Evolutionary conservation across 495 filamentous ascomycete genomes (phyloP).

Genomic region (Aspergillus steynii): DNA sequence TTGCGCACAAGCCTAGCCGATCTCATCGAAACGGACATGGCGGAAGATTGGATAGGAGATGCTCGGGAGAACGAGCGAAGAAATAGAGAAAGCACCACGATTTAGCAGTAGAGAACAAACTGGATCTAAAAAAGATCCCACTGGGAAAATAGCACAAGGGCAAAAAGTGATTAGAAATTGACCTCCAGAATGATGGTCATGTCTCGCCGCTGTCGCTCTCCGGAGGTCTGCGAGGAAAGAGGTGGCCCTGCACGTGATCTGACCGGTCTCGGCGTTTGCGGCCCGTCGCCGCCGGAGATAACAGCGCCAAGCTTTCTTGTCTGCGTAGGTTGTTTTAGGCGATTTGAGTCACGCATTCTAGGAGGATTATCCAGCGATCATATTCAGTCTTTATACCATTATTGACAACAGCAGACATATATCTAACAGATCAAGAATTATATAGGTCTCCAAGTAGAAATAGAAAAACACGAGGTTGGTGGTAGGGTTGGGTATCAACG

Average conservation of each 20-base stretch:
- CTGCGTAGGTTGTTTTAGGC: background rate
- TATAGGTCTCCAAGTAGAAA: background rate
- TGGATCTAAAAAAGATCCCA: background rate
- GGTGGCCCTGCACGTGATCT: conserved; percentile 30
- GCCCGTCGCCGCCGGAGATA: conserved; percentile 13
- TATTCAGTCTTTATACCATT: background rate
- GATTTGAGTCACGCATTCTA: background rate
- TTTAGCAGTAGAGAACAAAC: background rate
- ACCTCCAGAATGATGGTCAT: conserved; percentile 13
- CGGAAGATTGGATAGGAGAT: conserved; percentile 31
- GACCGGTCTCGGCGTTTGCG: conserved; percentile 29
- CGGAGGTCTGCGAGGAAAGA: conserved; percentile 17
- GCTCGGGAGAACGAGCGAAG: conserved; percentile 33
- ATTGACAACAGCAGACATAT: background rate
- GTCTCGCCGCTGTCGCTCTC: conserved; percentile 20
- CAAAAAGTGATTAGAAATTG: conserved; percentile 2
- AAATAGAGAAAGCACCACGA: conserved; percentile 28
- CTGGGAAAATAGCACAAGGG: conserved; percentile 5
- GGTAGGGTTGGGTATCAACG: background rate
- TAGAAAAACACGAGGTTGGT: background rate
- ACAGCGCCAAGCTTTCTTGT: background rate
- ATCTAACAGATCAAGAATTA: background rate
- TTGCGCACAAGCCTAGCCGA: conserved; percentile 45
- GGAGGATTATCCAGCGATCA: background rate
- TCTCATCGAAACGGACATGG: conserved; percentile 48